Evolutionary conservation across 176 grass and related monocot genomes (phyloP).

Genomic region (Thalia dealbata): DNA sequence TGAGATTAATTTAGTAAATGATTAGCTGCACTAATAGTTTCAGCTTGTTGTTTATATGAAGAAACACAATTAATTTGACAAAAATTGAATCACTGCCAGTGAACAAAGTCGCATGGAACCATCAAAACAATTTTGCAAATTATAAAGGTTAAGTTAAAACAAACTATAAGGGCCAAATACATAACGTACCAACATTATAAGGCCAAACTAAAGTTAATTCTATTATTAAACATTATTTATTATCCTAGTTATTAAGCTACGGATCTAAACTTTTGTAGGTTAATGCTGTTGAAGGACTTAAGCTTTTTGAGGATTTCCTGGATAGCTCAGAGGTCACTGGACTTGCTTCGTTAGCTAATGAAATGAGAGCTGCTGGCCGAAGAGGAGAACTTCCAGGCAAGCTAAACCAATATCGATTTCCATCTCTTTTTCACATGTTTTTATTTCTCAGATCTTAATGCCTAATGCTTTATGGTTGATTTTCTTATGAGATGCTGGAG

Average conservation of each 20-base stretch:
- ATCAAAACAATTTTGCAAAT: too few relatives aligned
- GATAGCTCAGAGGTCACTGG: conserved; percentile 37
- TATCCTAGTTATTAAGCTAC: neutral
- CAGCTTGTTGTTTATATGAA: too few relatives aligned
- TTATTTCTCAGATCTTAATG: neutral
- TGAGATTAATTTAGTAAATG: too few relatives aligned
- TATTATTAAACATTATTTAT: neutral
- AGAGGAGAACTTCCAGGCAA: conserved; percentile 62
- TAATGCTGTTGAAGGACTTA: conserved; percentile 88
- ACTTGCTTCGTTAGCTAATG: conserved; percentile 65
- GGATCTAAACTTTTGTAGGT: conserved; percentile 21
- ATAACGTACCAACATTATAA: too few relatives aligned
- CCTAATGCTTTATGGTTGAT: neutral
- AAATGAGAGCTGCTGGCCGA: conserved; percentile 50
- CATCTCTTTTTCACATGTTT: neutral
- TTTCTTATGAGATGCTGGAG: neutral
- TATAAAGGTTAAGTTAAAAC: too few relatives aligned
- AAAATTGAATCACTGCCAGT: too few relatives aligned
- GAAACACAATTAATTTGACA: too few relatives aligned
- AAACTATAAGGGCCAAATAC: too few relatives aligned
- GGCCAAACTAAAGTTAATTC: too few relatives aligned
- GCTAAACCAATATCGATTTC: neutral
- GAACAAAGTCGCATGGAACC: too few relatives aligned
- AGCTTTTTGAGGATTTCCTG: conserved; percentile 72
- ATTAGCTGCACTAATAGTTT: too few relatives aligned